Percentiles rank a stretch among this genome's conserved stretches.
Conservation (phyloP, 2,329 filamentous ascomycete genomes). For the Phialophora chinensis region DNA sequence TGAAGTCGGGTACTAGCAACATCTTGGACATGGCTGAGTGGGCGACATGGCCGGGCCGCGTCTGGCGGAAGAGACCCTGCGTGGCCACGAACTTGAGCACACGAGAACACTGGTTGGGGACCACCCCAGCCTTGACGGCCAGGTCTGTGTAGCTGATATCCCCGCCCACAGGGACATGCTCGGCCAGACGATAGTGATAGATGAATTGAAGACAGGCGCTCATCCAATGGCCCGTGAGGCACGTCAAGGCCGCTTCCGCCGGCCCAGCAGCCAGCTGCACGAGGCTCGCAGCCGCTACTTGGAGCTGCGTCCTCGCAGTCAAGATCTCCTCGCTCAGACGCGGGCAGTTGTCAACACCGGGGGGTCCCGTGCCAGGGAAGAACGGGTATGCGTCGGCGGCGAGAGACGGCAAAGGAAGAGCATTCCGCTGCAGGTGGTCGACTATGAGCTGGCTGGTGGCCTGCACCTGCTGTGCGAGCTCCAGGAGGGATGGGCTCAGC, state of each 20-base stretch:
- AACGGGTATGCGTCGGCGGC: constrained; percentile 22
- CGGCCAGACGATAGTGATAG: constrained; percentile 39
- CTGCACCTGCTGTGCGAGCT: constrained; percentile 14
- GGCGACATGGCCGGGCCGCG: constrained; percentile 47
- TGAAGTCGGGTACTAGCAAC: constrained; percentile 44
- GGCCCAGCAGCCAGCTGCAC: constrained; percentile 15
- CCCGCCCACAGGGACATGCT: constrained; percentile 39
- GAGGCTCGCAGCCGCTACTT: constrained; percentile 7
- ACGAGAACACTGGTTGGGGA: constrained; percentile 38
- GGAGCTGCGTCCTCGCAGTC: constrained; percentile 8
- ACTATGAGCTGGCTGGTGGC: constrained; percentile 5
- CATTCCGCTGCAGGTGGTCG: constrained; percentile 16
- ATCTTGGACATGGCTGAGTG: constrained; percentile 63
- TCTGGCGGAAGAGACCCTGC: constrained; percentile 42
- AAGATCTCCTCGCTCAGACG: constrained; percentile 8
- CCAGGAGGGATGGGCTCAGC: constrained; percentile 4
- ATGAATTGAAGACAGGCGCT: constrained; percentile 44
- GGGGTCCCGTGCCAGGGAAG: constrained; percentile 22
- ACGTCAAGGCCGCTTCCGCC: background rate
- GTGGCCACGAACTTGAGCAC: constrained; percentile 43
- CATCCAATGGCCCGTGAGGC: constrained; percentile 3
- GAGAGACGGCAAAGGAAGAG: constrained; percentile 11
- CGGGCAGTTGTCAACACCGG: constrained; percentile 4
- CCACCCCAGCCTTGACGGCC: constrained; percentile 35
- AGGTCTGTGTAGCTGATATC: constrained; percentile 34